Evolutionary conservation across 2,329 filamentous ascomycete genomes (phyloP), one percentile per base, ranked within the genome.

Genomic region (Curvularia sp.): DNA sequence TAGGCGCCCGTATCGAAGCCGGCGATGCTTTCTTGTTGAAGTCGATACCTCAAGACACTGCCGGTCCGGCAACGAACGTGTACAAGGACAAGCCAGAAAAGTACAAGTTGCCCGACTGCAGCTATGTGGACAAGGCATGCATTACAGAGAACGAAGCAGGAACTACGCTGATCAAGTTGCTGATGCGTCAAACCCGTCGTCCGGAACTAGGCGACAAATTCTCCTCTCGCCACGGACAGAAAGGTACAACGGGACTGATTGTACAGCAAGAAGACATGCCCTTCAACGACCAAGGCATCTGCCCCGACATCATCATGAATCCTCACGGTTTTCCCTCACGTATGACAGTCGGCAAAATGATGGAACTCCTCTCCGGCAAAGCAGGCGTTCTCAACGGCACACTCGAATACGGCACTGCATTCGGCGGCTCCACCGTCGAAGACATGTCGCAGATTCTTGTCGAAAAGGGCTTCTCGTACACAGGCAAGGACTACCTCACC

Each of bases 231-330:
- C 95, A 99, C 84, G 95, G 95, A 20, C 95, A 99, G 74, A 99
- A 99, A 78, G 95, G 95, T 81, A 95, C 98, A 20, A 93, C 96
- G 1, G 95, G 95, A 56, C 94, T 98, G 68, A 97, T 99, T 58
- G 93, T 94, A 18, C 91, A 97, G 62, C 94, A 98, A 79, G 93
- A 95, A 74, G 95, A 99, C 75, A 90, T 99, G 88, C 95, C 95
- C 0, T 99, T 99, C 80, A 90, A 90, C 35, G 95, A 99, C 78
- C 83, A 85, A 52, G 96, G 95, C 2, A 87, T 99, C 66, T 89
- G 88, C n/a, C 95, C 95, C 0, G 95, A 99, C 78, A 97, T 99
- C 67, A 99, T 99, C 86, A 99, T 99, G 95, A 99, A 99, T 82
- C 95, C 96, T 0, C 95, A 99, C 80, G 95, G 95, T 88, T 99